Percentiles rank a stretch among this genome's conserved stretches.
These are phyloP conservation scores for Phytophthora citricola DNA, from an alignment of 352 stramenopile genomes.

Conservation along the genomic window DNA sequence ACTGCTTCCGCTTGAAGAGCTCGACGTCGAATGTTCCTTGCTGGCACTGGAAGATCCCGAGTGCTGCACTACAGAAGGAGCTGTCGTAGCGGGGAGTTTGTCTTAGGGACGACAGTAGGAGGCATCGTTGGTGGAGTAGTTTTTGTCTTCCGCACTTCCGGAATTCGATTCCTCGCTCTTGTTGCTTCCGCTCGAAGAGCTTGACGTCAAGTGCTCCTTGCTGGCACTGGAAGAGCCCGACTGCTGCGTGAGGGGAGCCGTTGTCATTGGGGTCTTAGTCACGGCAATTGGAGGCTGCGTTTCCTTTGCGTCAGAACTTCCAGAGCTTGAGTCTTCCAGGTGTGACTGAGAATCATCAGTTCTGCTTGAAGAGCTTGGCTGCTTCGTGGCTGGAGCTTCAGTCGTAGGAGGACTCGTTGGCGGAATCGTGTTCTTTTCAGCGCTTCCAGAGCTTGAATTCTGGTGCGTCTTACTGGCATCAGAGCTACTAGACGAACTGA, in stretches of 20 bases:
- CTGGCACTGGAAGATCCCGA: not conserved
- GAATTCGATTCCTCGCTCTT: not conserved
- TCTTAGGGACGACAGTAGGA: not conserved
- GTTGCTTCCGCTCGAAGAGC: not conserved
- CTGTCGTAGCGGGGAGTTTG: not conserved
- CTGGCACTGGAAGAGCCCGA: not conserved
- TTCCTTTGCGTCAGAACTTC: constrained; percentile 9
- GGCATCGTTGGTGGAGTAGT: not conserved
- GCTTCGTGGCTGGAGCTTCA: not conserved
- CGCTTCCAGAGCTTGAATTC: constrained; percentile 6
- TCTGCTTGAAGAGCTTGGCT: constrained; percentile 1
- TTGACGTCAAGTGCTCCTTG: not conserved
- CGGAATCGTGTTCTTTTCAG: not conserved
- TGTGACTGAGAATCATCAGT: not conserved
- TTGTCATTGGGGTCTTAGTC: not conserved
- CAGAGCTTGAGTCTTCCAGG: constrained; percentile 7
- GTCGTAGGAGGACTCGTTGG: constrained; percentile 1
- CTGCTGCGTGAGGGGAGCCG: not conserved
- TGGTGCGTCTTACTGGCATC: not conserved
- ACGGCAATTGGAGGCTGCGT: constrained; percentile 5
- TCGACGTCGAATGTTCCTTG: not conserved
- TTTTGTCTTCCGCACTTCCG: not conserved
- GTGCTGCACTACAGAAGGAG: not conserved
- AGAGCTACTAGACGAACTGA: not conserved
- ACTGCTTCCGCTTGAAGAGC: not conserved